Percentiles rank a stretch among this genome's conserved stretches.
Evolutionary conservation across 176 grass and related monocot species (phyloP).

Genomic region (Ampelocalamus luodianensis): DNA sequence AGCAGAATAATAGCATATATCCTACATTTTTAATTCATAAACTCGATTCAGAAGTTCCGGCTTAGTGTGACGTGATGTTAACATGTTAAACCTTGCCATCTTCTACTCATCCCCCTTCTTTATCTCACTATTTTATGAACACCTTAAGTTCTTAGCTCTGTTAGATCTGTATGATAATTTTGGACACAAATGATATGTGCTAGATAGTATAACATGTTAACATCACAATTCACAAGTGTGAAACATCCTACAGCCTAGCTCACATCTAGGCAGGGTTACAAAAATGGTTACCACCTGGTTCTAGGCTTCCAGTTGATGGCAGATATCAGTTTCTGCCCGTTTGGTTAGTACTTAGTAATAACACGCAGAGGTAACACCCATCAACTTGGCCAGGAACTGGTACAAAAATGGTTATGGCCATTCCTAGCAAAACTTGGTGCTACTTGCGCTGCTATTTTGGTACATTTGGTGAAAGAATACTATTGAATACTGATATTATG

Average conservation of each 20-base stretch:
- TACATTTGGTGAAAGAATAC: constrained; percentile 28
- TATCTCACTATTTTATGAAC: not conserved
- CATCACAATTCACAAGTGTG: not conserved
- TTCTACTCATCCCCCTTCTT: not conserved
- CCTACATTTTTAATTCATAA: constrained; percentile 9
- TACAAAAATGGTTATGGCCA: constrained; percentile 1
- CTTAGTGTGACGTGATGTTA: constrained; percentile 25
- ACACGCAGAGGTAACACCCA: not conserved
- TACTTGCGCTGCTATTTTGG: not conserved
- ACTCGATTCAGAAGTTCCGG: not conserved
- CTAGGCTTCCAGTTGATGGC: constrained; percentile 2
- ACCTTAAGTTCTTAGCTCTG: constrained; percentile 15
- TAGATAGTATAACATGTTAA: constrained; percentile 20
- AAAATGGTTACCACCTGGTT: constrained; percentile 27
- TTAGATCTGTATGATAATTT: not conserved
- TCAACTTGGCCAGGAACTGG: constrained; percentile 9
- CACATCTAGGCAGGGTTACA: constrained; percentile 8
- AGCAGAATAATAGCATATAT: not conserved
- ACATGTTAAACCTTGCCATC: not conserved
- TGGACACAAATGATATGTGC: not conserved
- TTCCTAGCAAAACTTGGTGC: constrained; percentile 10
- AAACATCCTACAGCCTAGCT: not conserved
- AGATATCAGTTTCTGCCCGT: constrained; percentile 24
- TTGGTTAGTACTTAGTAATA: constrained; percentile 26
- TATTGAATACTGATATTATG: constrained; percentile 20